These are phyloP conservation scores for Mycena belliarum DNA, from an alignment of 768 basidiomycete genomes.

Conservation along the genomic window DNA sequence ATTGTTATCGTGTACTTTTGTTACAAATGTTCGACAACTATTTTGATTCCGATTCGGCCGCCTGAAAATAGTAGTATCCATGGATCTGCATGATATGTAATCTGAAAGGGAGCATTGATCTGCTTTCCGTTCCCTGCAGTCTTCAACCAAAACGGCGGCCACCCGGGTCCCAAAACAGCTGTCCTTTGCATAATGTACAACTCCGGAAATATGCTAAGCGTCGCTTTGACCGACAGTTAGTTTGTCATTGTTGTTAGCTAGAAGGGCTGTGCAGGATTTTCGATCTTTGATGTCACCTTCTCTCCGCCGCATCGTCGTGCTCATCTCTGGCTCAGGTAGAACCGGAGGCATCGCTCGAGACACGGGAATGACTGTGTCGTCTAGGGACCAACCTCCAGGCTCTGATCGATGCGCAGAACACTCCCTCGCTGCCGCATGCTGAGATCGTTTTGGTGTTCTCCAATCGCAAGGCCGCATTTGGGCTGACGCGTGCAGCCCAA, in stretches of 20 bases:
- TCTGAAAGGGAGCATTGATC: too few species aligned
- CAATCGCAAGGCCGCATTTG: constrained; percentile 89
- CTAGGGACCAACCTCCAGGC: constrained; percentile 96
- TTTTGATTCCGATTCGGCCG: too few species aligned
- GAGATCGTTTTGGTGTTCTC: constrained; percentile 83
- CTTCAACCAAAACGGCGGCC: too few species aligned
- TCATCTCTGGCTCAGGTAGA: constrained; percentile 58
- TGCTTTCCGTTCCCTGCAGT: too few species aligned
- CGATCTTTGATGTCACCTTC: constrained; percentile 2
- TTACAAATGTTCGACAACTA: too few species aligned
- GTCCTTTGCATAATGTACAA: too few species aligned
- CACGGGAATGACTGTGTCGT: constrained; percentile 8
- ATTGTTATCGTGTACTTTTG: too few species aligned
- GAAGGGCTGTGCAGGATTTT: not conserved
- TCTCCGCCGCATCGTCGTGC: constrained; percentile 37
- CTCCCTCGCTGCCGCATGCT: constrained; percentile 69
- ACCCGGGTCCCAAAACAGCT: too few species aligned
- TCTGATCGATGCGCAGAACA: constrained; percentile 83
- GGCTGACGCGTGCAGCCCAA: constrained; percentile 74
- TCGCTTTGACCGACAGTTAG: not conserved
- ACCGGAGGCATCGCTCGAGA: constrained; percentile 19
- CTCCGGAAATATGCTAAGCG: not conserved
- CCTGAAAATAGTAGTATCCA: too few species aligned
- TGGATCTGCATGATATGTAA: too few species aligned
- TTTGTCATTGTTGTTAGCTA: not conserved